These are phyloP conservation scores for Phytomonas francai DNA, from an alignment of 208 protist genomes.

Conservation along the genomic window DNA sequence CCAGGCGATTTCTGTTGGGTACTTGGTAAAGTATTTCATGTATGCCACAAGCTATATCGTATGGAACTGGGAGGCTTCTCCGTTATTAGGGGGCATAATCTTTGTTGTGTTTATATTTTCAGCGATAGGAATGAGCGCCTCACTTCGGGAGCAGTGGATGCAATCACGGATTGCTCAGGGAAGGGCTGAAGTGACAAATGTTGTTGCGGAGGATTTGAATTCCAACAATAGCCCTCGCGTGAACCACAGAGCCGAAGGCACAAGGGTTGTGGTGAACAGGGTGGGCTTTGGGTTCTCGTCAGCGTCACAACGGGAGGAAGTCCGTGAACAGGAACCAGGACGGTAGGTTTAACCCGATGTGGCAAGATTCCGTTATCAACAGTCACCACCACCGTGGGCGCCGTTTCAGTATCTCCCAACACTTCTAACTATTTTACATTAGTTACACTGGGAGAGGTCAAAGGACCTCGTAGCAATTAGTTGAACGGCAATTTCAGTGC, in stretches of 20 bases:
- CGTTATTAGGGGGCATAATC: slow-evolving; percentile 40
- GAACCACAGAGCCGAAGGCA: background rate
- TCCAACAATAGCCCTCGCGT: background rate
- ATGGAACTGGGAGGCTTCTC: slow-evolving; percentile 77
- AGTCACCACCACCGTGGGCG: too few species aligned
- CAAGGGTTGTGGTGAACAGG: background rate
- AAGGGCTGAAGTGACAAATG: background rate
- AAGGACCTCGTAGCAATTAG: background rate
- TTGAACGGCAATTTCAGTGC: background rate
- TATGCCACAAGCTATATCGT: slow-evolving; percentile 45
- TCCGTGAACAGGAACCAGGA: background rate
- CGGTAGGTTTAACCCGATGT: background rate
- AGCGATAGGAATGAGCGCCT: slow-evolving; percentile 8
- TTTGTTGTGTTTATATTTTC: slow-evolving; percentile 23
- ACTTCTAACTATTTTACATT: background rate
- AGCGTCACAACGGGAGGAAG: background rate
- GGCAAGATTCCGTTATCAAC: too few species aligned
- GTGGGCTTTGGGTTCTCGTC: background rate
- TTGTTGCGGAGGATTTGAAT: background rate
- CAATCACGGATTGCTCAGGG: background rate
- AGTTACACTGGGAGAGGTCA: background rate
- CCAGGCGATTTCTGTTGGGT: slow-evolving; percentile 48
- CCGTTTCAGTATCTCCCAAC: background rate
- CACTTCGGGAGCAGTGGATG: slow-evolving; percentile 2
- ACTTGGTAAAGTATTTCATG: slow-evolving; percentile 52